Base-by-base conservation (phyloP, 1,284 basidiomycete genomes). In the Trametes sp. region DNA sequence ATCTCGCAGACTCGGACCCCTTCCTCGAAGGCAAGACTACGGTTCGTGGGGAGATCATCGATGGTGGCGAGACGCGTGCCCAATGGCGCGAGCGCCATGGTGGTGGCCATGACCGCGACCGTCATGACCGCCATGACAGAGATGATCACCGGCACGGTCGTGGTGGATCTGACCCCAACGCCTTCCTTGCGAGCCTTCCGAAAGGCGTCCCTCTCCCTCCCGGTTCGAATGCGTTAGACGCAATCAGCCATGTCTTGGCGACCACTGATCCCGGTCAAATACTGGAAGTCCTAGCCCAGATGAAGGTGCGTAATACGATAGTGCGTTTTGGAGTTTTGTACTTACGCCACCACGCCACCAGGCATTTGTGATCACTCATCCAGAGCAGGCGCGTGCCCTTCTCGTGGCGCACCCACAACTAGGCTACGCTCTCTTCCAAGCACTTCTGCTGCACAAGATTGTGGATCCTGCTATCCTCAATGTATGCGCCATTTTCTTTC, bases 351-450 rank as follows among this genome's bases (percentile, higher is more conserved):
- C 2, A 2, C 16, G 45, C 19, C 24, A 8, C 10, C 14, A 96
- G 93, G 90, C 91, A 1, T 95, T 98, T 72, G 90, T 98, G 29
- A 89, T 94, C 28, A 93, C 89, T 0, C 92, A 95, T 65, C 95
- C 96, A 2, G 96, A 98, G 45, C 92, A 96, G 78, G 96, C 97
- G 35, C 84, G 90, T 51, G 81, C 86, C 4, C 80, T 99, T 36
- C 85, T 99, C 35, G 81, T 88, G 10, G 82, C 87, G 9, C 92
- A 98, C 71, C 97, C 98, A 16, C 97, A 99, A 78, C 84, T 98
- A 19, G 91, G 95, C 2, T 99, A 98, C 74, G 97, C 97, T 0
- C 84, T 99, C 21, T 98, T 99, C 81, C 97, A 98, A 79, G 93
- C 95, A 0, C 87, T 99, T 73, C 81, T 99, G 6, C 82, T 98